A percentile compares a stretch with the other conserved stretches of the same genome.
phyloP scores from a whole-genome alignment of 208 protist genomes.

The Leishmania tropica region DNA sequence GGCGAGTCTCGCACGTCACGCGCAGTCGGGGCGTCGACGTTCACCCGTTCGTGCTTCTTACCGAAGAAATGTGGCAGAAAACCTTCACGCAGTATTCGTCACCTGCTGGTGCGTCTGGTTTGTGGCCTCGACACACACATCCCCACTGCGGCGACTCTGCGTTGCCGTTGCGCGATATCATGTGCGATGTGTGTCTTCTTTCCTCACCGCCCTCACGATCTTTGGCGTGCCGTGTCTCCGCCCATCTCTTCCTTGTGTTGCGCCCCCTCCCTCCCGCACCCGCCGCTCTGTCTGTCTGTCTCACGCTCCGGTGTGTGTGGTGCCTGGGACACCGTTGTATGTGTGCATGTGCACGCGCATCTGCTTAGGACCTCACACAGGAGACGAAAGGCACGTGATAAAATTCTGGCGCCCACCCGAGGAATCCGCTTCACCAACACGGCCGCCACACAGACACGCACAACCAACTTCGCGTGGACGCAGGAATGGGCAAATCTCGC shows the following conservation, averaged over 20 bases:
- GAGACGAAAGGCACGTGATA: background rate
- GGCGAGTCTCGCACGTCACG: background rate
- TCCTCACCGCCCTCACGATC: background rate
- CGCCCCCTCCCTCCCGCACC: background rate
- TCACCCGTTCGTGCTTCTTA: no score
- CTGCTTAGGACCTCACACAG: background rate
- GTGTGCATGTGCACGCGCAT: background rate
- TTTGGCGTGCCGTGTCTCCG: background rate
- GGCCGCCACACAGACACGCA: background rate
- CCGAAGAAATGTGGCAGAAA: background rate
- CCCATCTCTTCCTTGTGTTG: background rate
- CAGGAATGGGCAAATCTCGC: background rate
- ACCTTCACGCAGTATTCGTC: background rate
- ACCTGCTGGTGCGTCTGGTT: background rate
- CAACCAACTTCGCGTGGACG: background rate
- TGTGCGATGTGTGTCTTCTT: background rate
- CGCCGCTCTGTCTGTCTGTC: background rate
- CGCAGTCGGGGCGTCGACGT: no score
- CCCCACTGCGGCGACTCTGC: background rate
- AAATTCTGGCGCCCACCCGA: background rate
- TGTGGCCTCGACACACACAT: background rate
- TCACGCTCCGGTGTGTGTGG: background rate
- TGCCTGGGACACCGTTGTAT: background rate
- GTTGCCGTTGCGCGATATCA: background rate
- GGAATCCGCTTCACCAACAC: background rate